Base-by-base conservation (phyloP, 495 filamentous ascomycete genomes). In the Saxophila tyrrhenica region DNA sequence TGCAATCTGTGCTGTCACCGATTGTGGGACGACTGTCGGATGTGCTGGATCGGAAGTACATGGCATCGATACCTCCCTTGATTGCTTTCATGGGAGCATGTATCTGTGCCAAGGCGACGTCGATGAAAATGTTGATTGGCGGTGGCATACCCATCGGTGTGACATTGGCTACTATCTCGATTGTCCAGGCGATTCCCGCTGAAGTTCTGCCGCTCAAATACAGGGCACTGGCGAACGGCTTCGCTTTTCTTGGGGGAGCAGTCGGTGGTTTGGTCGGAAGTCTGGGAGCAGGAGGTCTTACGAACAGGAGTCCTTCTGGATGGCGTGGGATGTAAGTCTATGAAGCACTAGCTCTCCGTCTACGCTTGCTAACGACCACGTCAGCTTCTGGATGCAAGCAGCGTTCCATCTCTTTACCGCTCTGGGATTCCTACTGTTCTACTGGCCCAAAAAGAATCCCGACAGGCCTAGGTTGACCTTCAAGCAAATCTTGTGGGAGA, bases 121-220 rank as follows among this genome's bases (percentile, higher is more conserved):
- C 68, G 2, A 79, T 80, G 73, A 65, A 62, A 35, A 72, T 73
- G 66, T 65, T 80, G 5, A 76, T 78, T 49, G 76, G 72, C 16
- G 77, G 77, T 42, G 72, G 76, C n/a, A 72, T 80, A 8, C 59
- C 78, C 8, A 75, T 78, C 49, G 76, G 77, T 15, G 61, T 61
- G n/a, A 77, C 74, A 0, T 68, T 80, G 15, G 65, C 73, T 16
- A 77, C 75, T 1, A 72, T 77, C 23, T 68, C 73, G 3, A 74
- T 80, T 48, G 71, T 78, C 10, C 74, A 78, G 50, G 70, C 76
- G 1, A 78, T 80, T 50, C 75, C 72, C 0, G 71, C 71, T 7
- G 76, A 80, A 61, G 75, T 79, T 24, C 52, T 80, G 24, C 76
- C 76, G 20, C 54, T 78, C 44, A 79, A 78, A 54, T 76, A 73